These are phyloP conservation scores for Codiaeum variegatum DNA, from an alignment of 441 rosid species.

Conservation along the genomic window DNA sequence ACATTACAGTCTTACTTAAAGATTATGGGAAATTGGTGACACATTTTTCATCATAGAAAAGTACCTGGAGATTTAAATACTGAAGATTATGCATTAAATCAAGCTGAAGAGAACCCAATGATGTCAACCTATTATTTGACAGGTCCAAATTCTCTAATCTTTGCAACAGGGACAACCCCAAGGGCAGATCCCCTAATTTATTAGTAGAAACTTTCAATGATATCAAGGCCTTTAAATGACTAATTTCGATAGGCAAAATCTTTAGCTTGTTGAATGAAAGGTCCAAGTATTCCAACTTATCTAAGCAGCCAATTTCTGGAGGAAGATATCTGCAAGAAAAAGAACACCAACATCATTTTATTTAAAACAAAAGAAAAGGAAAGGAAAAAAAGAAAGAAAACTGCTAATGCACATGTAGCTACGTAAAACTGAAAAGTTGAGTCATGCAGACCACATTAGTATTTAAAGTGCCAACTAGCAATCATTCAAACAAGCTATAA, in stretches of 20 bases:
- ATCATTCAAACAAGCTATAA: background rate
- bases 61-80: conserved; percentile 80
- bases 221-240: conserved; percentile 56
- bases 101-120: conserved; percentile 71
- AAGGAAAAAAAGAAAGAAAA: no score
- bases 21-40: background rate
- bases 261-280: conserved; percentile 93
- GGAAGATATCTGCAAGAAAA: conserved; percentile 74
- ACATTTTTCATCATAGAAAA: conserved; percentile 13
- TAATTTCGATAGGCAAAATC: conserved; percentile 69
- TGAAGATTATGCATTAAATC: conserved; percentile 64
- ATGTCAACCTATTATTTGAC: conserved; percentile 73
- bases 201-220: conserved; percentile 78
- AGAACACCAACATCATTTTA: conserved; percentile 13
- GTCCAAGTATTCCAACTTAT: conserved; percentile 71
- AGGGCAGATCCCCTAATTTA: conserved; percentile 68
- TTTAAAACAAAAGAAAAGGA: no score
- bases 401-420: background rate
- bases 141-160: conserved; percentile 75
- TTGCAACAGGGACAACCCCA: conserved; percentile 56
- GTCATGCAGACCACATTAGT: background rate
- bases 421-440: background rate
- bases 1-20: background rate
- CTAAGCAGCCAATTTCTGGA: conserved; percentile 88
- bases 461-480: background rate